These are phyloP conservation scores for Vitis cinerea DNA, from an alignment of 164 flowering plant species.

Conservation along the genomic window DNA sequence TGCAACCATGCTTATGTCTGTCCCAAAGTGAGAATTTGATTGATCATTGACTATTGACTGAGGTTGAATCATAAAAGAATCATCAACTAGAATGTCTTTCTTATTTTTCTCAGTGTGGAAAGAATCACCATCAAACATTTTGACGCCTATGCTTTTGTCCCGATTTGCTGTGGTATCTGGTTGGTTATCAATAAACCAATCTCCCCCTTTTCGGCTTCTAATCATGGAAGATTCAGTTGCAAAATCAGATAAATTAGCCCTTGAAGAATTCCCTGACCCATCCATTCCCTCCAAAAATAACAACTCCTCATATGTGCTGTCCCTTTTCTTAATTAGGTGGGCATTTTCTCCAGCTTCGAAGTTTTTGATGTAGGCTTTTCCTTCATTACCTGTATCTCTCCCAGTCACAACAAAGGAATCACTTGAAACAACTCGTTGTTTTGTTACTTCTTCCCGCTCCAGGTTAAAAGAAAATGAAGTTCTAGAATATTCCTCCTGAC, in stretches of 20 bases:
- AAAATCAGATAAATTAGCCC: constrained; percentile 29
- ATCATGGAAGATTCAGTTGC: constrained; percentile 30
- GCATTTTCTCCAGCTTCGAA: constrained; percentile 37
- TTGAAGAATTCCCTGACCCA: constrained; percentile 18
- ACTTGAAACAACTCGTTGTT: constrained; percentile 30
- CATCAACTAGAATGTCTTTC: constrained; percentile 51
- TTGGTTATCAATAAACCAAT: constrained; percentile 54
- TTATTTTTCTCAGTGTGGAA: constrained; percentile 20
- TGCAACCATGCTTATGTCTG: constrained; percentile 52
- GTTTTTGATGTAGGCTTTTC: constrained; percentile 23
- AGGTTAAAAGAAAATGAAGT: constrained; percentile 16
- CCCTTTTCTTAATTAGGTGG: constrained; percentile 30
- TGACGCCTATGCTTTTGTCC: constrained; percentile 21
- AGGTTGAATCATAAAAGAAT: constrained; percentile 72
- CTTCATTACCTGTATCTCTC: constrained; percentile 29
- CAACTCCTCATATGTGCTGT: constrained; percentile 43
- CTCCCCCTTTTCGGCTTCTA: constrained; percentile 49
- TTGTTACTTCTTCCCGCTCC: constrained; percentile 36
- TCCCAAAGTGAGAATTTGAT: constrained; percentile 35
- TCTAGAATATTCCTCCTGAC: constrained; percentile 33
- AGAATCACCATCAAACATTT: constrained; percentile 36
- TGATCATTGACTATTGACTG: constrained; percentile 31
- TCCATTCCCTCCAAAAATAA: constrained; percentile 42
- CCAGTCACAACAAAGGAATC: constrained; percentile 55
- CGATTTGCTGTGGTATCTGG: constrained; percentile 27